Base-by-base conservation (phyloP, 1,284 basidiomycete species). In the Melampsora occidentalis region DNA sequence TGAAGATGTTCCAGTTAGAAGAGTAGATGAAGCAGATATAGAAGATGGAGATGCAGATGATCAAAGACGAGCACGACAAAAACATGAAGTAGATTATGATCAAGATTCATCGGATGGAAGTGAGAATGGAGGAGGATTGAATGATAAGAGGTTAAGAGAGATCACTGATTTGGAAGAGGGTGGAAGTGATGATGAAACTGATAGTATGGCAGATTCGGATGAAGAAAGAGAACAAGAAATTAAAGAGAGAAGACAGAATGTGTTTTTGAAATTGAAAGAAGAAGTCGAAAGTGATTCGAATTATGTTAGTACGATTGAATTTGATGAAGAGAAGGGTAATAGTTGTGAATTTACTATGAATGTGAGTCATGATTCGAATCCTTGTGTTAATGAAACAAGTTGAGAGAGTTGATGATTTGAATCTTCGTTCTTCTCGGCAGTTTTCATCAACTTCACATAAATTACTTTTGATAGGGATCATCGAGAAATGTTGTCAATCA, bases 401-500 rank as follows among this genome's bases (percentile, higher is more conserved):
- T 16, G 20, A 25, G 5, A 49, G 49, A 53, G 16, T 7, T 53
- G 16, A n/a, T 18, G 10, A 53, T 53, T 20, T 53, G 71, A 7
- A 25, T 48, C 57, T 79, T 91, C 85, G 25, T 86, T 88, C 63
- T 48, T 65, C 12, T 10, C 42, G 86, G 89, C 80, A 85, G 84
- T 86, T 86, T 83, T 83, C 84, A 2, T 84, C 84, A n/a, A 83
- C 82, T 75, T 83, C 93, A 81, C 93, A 93, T 31, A 97, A 97
- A 84, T 86, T 98, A 53, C 86, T 98, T 42, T 87, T 98, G 48
- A 93, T 97, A 70, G 94, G 94, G 72, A 88, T 97, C 78, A 87
- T 97, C 73, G 94, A 97, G 83, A 87, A 90, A 76, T 89, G 90
- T 20, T 97, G 94, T 83, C 86, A 89, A 73, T 88, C 89, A 73